Evolutionary conservation across 2,329 filamentous ascomycete species (phyloP).

Genomic region (Trichoderma sp.): DNA sequence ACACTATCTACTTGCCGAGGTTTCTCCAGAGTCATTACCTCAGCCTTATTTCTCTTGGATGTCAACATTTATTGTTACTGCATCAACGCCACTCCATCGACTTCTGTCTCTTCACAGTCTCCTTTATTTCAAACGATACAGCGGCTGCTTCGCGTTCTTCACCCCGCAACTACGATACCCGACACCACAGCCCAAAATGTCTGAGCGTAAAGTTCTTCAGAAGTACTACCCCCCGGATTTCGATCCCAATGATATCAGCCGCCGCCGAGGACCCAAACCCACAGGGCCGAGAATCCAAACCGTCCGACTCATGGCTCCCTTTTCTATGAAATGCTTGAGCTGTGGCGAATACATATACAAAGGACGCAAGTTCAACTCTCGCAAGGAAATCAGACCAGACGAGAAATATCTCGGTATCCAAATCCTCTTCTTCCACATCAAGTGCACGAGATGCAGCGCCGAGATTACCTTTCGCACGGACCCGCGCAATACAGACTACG

Average conservation of each 20-base stretch:
- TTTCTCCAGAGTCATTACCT: not conserved
- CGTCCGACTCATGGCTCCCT: slow-evolving; percentile 73
- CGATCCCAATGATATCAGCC: slow-evolving; percentile 77
- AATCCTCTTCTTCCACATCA: slow-evolving; percentile 79
- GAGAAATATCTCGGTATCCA: slow-evolving; percentile 87
- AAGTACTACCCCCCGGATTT: slow-evolving; percentile 76
- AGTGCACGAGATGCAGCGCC: slow-evolving; percentile 79
- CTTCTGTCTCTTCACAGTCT: not conserved
- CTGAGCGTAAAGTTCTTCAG: slow-evolving; percentile 76
- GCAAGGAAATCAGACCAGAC: slow-evolving; percentile 85
- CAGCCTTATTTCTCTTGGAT: not conserved
- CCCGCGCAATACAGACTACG: slow-evolving; percentile 92
- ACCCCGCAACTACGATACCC: not conserved
- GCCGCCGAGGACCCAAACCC: slow-evolving; percentile 67
- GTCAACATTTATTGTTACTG: slow-evolving; percentile 7
- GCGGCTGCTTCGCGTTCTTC: not conserved
- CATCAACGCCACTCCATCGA: not conserved
- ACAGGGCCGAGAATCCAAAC: slow-evolving; percentile 78
- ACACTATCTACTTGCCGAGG: not conserved
- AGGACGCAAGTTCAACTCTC: slow-evolving; percentile 90
- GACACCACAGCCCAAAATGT: slow-evolving; percentile 56
- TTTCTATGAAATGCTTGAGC: slow-evolving; percentile 44
- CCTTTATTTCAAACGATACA: not conserved
- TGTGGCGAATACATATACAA: slow-evolving; percentile 82
- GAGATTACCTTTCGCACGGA: slow-evolving; percentile 95